Evolutionary conservation across 306 rosid species (phyloP), one percentile per base, ranked within the genome.

Genomic region (Benincasa hispida): DNA sequence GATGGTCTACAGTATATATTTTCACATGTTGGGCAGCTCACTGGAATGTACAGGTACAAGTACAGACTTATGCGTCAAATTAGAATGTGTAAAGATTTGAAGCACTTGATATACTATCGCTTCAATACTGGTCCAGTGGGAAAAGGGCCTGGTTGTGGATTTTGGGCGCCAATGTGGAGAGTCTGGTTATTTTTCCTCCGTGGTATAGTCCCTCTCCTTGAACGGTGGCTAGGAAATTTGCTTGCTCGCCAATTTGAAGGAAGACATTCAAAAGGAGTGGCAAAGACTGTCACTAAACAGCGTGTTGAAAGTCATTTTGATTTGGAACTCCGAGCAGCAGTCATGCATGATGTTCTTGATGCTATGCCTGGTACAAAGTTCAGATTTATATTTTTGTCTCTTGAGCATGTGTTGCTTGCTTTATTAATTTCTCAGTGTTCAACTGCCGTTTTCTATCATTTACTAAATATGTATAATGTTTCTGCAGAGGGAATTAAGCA

Each of bases 131-230:
- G 99, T 22, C 99, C 99, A 65, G 99, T 95, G 6, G 99, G 99
- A 65, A 95, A 95, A 77, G 99, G 99, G 41, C 99, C 99, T 17
- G 99, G 99, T 58, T 92, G 99, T 84, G 99, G 98, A 76, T 85
- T 95, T 83, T 95, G 99, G 99, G 99, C 99, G 7, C 99, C 99
- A 0, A 95, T 95, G 99, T 95, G 99, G 99, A 90, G 99, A 81
- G 99, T 95, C 53, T 95, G 99, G 99, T 84, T 95, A 76, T 95
- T 95, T 81, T 95, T 95, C 81, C 98, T 95, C 22, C 96, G 99
- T 72, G 99, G 99, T 77, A 95, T 95, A 50, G 99, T 95, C 76
- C 98, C 99, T 56, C 98, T 95, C 45, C 85, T 95, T 76, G 99
- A 95, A 82, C 81, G 99, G 51, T 95, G 99, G 99, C 75, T 95